A percentile compares a stretch with the other conserved stretches of the same genome.
Evolutionary conservation across 192 early-diverging fungal species (phyloP).

Genomic region (Diversispora eburnea): DNA sequence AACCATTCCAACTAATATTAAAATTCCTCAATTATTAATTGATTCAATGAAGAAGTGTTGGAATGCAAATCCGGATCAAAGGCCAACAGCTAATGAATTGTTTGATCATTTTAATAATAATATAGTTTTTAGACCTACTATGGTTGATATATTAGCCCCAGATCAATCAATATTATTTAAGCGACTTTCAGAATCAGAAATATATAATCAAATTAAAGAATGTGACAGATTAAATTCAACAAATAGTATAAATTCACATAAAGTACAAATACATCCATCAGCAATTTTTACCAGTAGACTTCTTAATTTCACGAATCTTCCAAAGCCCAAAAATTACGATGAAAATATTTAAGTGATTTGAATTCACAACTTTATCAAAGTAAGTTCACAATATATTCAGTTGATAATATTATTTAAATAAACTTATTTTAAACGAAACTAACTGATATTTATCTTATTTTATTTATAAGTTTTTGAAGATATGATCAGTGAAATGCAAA

Average conservation of each 20-base stretch:
- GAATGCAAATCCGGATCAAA: neutral
- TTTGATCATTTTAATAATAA: no score
- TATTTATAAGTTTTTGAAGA: no score
- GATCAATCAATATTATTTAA: neutral
- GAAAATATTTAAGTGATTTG: neutral
- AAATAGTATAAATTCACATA: neutral
- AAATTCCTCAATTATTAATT: neutral
- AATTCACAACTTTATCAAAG: no score
- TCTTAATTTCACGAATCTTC: neutral
- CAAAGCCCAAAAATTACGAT: neutral
- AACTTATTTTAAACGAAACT: no score
- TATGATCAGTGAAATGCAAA: no score
- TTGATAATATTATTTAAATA: no score
- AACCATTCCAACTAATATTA: neutral
- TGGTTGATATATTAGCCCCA: neutral
- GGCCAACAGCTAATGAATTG: conserved; percentile 1
- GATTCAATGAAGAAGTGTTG: conserved; percentile 20
- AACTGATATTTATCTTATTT: no score
- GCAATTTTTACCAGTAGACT: conserved; percentile 13
- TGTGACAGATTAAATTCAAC: neutral
- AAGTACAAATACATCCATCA: conserved; percentile 2
- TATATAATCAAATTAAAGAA: neutral
- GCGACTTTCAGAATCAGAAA: neutral
- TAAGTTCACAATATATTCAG: no score
- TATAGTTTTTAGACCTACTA: no score